Conservation (phyloP, 192 early-diverging fungal genomes). For the Lunasporangiospora selenospora region DNA sequence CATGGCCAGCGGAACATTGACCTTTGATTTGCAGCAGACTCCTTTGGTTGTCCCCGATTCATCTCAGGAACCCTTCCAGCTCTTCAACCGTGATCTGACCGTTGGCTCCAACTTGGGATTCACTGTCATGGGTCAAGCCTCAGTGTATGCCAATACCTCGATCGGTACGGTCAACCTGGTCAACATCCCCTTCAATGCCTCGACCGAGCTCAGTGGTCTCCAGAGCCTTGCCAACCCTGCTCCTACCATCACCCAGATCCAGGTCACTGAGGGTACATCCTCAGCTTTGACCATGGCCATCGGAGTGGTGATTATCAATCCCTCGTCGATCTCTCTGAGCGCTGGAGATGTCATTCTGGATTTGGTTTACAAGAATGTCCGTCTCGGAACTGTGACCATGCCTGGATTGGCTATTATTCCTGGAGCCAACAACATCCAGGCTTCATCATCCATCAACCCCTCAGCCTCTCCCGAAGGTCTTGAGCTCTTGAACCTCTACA, state of each 20-base stretch:
- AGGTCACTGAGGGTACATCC: constrained; percentile 50
- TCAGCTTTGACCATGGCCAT: constrained; percentile 49
- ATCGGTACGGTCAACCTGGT: constrained; percentile 52
- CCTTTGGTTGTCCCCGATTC: constrained; percentile 41
- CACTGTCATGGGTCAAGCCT: constrained; percentile 48
- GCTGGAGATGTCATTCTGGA: constrained; percentile 51
- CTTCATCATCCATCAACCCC: constrained; percentile 51
- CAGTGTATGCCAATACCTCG: constrained; percentile 50
- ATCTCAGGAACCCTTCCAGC: constrained; percentile 43
- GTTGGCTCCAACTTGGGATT: constrained; percentile 33
- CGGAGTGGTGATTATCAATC: constrained; percentile 51
- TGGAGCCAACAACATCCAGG: constrained; percentile 48
- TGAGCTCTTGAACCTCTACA: constrained; percentile 52
- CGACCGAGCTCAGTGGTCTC: constrained; percentile 51
- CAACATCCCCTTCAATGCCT: constrained; percentile 54
- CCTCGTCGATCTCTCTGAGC: constrained; percentile 49
- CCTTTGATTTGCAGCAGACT: constrained; percentile 42
- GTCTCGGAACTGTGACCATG: constrained; percentile 52
- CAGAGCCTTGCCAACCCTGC: constrained; percentile 51
- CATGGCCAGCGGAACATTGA: constrained; percentile 39
- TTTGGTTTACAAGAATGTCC: constrained; percentile 37
- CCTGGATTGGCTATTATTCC: constrained; percentile 48
- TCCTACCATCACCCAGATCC: constrained; percentile 49
- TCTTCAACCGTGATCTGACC: constrained; percentile 52
- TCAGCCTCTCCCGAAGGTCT: constrained; percentile 44